Base-by-base conservation (phyloP, 73 alveolate genomes). In the Paramecium caudatum region DNA sequence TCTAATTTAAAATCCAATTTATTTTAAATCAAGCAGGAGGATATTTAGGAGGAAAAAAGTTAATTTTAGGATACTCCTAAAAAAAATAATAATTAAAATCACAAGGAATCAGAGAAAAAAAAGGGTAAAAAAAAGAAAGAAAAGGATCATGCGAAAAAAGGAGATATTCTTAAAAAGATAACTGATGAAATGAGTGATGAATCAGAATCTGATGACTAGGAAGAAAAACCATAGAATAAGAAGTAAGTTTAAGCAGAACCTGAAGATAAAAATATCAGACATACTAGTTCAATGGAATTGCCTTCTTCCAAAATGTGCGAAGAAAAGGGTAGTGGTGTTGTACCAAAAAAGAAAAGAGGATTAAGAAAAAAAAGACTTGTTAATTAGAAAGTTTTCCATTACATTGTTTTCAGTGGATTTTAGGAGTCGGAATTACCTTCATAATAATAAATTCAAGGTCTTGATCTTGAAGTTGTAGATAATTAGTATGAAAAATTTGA, bases 291-390 rank as follows among this genome's bases (percentile, higher is more conserved):
- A 65, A 30, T 65, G 83, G 83, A 65, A 16, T 13, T 30, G 15
- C 83, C 83, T 0, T 13, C 27, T 65, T 32, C 47, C 16, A 33
- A 65, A 65, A 65, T 65, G 13, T 30, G 9, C 13, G 49, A 33
- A 34, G 83, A 65, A 16, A 65, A 65, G n/a, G 61, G 48, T 7
- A 32, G 33, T 12, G 34, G 34, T 13, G 7, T 33, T 30, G 83
- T 65, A 65, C 50, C 50, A 65, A 65, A 65, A 36, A 65, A 15
- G 9, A 65, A 23, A 65, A 65, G 83, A 8, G 83, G 83, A 65
- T 65, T 65, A 49, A 30, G 83, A 13, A 65, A 65, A 55, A 55
- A 55, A 55, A 55, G 80, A 23, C 30, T 55, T 3, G 36, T 65
- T 33, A 65, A 65, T 65, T 25, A 65, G 6, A 65, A 15, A 34